Evolutionary conservation across 129 eudicot species (phyloP).

Genomic region (Flaveria robusta): DNA sequence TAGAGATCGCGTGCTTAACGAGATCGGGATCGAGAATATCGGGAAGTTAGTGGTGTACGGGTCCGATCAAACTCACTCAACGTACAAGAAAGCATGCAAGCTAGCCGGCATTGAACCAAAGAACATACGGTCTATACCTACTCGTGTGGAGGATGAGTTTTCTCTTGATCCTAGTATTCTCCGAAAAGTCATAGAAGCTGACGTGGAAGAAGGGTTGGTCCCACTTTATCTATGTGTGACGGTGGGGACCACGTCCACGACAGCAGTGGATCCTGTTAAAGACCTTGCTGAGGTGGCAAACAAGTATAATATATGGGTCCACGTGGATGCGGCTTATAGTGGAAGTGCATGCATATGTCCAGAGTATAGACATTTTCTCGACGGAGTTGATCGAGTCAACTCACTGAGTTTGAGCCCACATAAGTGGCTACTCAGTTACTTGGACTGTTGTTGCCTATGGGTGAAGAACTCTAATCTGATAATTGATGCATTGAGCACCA

Average conservation of each 20-base stretch:
- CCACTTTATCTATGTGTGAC: slow-evolving; percentile 55
- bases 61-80: slow-evolving; percentile 55
- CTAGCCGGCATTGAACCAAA: slow-evolving; percentile 42
- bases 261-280: slow-evolving; percentile 47
- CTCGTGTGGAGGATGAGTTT: slow-evolving; percentile 23
- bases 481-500: slow-evolving; percentile 39
- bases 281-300: slow-evolving; percentile 41
- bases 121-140: slow-evolving; percentile 39
- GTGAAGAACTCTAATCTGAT: slow-evolving; percentile 37
- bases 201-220: slow-evolving; percentile 50
- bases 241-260: slow-evolving; percentile 51
- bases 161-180: slow-evolving; percentile 36
- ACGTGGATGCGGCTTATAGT: slow-evolving; percentile 56
- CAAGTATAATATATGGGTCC: slow-evolving; percentile 43
- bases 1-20: slow-evolving; percentile 35
- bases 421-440: slow-evolving; percentile 53
- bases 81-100: slow-evolving; percentile 36
- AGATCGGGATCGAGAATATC: slow-evolving; percentile 30
- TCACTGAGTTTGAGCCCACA: slow-evolving; percentile 57
- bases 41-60: slow-evolving; percentile 46
- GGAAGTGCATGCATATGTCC: slow-evolving; percentile 69
- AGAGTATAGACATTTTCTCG: slow-evolving; percentile 47
- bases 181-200: slow-evolving; percentile 36
- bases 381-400: slow-evolving; percentile 50
- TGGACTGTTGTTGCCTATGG: slow-evolving; percentile 68